Base-by-base conservation (phyloP, 257 asterid genomes). In the Fraxinus quadrangulata region DNA sequence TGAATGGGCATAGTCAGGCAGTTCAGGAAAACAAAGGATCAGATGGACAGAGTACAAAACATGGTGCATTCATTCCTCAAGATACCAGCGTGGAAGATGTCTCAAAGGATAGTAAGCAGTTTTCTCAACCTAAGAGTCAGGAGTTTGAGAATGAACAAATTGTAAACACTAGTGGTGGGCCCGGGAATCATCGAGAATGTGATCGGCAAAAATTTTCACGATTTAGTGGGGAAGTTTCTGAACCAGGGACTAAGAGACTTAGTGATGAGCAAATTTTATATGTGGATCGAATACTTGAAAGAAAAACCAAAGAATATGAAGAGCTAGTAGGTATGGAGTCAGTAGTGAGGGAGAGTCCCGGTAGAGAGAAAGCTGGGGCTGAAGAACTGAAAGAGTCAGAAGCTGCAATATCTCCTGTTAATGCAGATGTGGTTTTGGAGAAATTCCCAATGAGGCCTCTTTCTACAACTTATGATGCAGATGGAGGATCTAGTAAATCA, bases 381-480 rank as follows among this genome's bases (percentile, higher is more conserved):
- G 71, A 77, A 71, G 34, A 47, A 19, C 51, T 74, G n/a, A 85
- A 77, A 85, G 34, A 31, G 76, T 72, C 71, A 75, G 77, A 81
- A 77, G 59, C 68, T 33, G 56, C 72, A 19, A 67, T 54, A 61
- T 72, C 81, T 79, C 78, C 23, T 40, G 37, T 23, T 31, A 81
- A 71, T 47, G 71, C 85, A 33, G 72, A 84, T 74, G 80, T 86
- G 68, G 80, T 81, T 16, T 97, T 92, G 81, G 98, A 94, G 87
- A 90, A 81, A 71, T 94, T 94, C 85, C 97, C 97, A 3, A 51
- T 86, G 37, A 82, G 86, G 78, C 91, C 97, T 17, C 78, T 91
- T 67, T 78, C 87, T 34, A 75, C 78, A 59, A 72, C 81, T 73
- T 66, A 79, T 67, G 79, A 51, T 70, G 69, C 77, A 76, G 89